These are phyloP conservation scores for Debaryomyces sp. DNA, from an alignment of 1,139 yeast genomes.

Conservation along the genomic window DNA sequence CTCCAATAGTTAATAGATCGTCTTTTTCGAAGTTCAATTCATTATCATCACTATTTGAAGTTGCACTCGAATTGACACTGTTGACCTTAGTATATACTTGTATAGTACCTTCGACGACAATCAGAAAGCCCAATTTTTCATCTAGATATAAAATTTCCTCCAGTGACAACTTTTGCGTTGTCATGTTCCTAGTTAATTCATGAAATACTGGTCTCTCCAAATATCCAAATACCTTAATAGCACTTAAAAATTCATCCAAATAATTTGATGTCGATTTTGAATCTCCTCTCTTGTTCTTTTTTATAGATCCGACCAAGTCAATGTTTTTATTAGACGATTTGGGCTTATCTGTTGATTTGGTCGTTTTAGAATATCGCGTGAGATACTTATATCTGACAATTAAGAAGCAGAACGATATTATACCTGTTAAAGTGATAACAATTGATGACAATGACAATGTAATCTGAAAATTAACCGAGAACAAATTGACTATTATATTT, in stretches of 20 bases:
- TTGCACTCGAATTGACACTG: conserved; percentile 15
- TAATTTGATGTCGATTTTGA: conserved; percentile 44
- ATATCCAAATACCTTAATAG: conserved; percentile 93
- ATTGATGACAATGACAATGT: conserved; percentile 40
- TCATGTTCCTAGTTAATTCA: conserved; percentile 89
- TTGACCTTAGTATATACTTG: conserved; percentile 72
- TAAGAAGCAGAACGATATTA: conserved; percentile 27
- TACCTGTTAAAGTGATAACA: conserved; percentile 21
- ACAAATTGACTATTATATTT: conserved; percentile 21
- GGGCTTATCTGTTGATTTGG: conserved; percentile 15
- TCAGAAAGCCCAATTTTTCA: conserved; percentile 80
- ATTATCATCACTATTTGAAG: conserved; percentile 17
- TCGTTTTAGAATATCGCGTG: conserved; percentile 38
- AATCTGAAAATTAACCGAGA: conserved; percentile 35
- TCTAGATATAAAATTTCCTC: conserved; percentile 78
- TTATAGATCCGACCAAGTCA: conserved; percentile 32
- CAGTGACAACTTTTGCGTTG: conserved; percentile 77
- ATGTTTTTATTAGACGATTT: conserved; percentile 15
- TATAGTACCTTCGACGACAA: conserved; percentile 91
- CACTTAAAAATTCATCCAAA: conserved; percentile 85
- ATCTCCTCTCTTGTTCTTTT: conserved; percentile 29
- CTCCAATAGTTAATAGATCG: conserved; percentile 48
- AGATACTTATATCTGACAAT: conserved; percentile 43
- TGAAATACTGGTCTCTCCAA: conserved; percentile 88
- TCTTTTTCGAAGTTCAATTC: conserved; percentile 37